Conservation (phyloP, 2,329 filamentous ascomycete genomes). For the Trichoderma brevicompactum region DNA sequence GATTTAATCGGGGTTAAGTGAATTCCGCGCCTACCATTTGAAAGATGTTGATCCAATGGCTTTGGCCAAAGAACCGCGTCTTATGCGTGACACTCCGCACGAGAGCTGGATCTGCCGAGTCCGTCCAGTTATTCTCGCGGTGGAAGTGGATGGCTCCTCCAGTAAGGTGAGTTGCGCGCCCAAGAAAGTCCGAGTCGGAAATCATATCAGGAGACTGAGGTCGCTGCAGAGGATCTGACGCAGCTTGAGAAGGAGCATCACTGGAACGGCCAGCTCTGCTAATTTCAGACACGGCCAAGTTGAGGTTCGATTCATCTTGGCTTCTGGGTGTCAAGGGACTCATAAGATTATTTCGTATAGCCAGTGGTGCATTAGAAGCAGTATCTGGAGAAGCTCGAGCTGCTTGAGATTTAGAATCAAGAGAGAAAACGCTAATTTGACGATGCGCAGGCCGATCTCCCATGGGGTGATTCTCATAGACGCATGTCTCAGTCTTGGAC, state of each 20-base stretch:
- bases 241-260: neutral
- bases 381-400: neutral
- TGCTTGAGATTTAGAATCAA: neutral
- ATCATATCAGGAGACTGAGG: constrained; percentile 6
- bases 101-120: constrained; percentile 39
- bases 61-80: constrained; percentile 59
- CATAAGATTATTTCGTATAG: neutral
- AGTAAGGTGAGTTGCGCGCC: constrained; percentile 41
- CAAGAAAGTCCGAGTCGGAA: constrained; percentile 40
- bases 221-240: neutral
- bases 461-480: constrained; percentile 38
- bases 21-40: constrained; percentile 45
- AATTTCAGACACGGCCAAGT: neutral
- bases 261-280: neutral
- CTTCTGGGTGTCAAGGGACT: constrained; percentile 25
- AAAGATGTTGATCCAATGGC: constrained; percentile 59
- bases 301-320: constrained; percentile 29
- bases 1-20: too few relatives aligned
- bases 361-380: neutral
- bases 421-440: constrained; percentile 5
- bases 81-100: constrained; percentile 57
- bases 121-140: constrained; percentile 41
- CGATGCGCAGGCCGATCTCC: neutral
- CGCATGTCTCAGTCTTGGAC: constrained; percentile 43
- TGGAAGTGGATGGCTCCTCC: constrained; percentile 51